Conservation (phyloP, 768 basidiomycete species). For the Amylocystis lapponica region DNA sequence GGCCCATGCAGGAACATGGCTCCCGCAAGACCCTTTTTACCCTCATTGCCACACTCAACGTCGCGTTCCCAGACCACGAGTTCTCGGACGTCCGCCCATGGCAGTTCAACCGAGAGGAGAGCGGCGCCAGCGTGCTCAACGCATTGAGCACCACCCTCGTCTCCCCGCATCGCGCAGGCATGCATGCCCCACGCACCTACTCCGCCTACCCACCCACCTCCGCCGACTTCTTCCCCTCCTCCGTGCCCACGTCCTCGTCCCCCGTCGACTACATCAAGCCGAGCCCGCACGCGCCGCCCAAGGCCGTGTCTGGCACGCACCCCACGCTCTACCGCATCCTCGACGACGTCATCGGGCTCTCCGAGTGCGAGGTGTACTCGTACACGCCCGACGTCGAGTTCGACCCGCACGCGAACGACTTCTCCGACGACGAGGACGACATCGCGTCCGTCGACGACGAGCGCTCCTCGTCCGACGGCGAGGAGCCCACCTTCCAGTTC, state of each 20-base stretch:
- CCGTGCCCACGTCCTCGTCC: conserved; percentile 65
- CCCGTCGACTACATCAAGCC: conserved; percentile 47
- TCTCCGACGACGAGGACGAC: conserved; percentile 76
- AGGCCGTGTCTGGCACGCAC: conserved; percentile 78
- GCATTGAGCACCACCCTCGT: conserved; percentile 80
- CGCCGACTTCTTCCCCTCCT: conserved; percentile 71
- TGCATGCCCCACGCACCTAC: conserved; percentile 72
- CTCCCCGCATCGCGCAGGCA: conserved; percentile 62
- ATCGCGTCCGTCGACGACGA: conserved; percentile 60
- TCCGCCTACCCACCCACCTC: conserved; percentile 78
- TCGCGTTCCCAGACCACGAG: conserved; percentile 96
- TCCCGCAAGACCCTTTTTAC: conserved; percentile 92
- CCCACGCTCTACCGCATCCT: conserved; percentile 84
- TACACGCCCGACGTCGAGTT: conserved; percentile 91
- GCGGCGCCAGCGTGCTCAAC: conserved; percentile 71
- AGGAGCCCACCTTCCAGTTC: conserved; percentile 66
- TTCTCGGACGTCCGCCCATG: conserved; percentile 89
- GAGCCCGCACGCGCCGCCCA: conserved; percentile 67
- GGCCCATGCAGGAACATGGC: conserved; percentile 78
- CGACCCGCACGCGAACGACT: conserved; percentile 88
- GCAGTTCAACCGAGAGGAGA: conserved; percentile 81
- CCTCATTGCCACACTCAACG: conserved; percentile 93
- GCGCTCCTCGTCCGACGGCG: conserved; percentile 50
- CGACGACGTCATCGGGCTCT: conserved; percentile 83
- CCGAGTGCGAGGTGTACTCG: conserved; percentile 93